Evolutionary conservation across 192 early-diverging fungal species (phyloP), one percentile per base, ranked within the genome.

Genomic region (Backusella luteola): DNA sequence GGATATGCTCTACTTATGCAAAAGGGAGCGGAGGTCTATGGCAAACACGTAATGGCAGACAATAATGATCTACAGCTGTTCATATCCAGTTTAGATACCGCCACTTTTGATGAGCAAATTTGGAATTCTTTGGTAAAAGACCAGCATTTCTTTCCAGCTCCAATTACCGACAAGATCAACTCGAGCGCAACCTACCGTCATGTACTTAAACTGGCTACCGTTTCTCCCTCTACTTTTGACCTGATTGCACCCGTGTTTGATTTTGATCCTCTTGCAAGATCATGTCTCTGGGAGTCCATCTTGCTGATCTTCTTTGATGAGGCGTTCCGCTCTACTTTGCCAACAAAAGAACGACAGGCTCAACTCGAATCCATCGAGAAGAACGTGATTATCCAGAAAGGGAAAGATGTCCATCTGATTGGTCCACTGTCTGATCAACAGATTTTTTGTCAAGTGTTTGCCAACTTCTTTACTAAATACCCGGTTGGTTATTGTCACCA

Each of bases 381-480:
- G 17, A 69, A 1, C 12, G 21, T 69, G n/a, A 69, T 69, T 21
- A 29, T 38, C n/a, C 35, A 69, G 7, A 41, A 41, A 23, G 68
- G 68, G 12, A 69, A 38, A n/a, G 35, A 69, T 26, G 38, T 69
- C 17, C 34, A 39, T 23, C 38, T 69, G 68, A 21, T 69, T 14
- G 68, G 68, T 69, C 68, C 68, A 35, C 21, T 69, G 4, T 23
- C 68, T 6, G 68, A 69, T 21, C 68, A 69, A 38, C 68, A 69
- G 38, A 69, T 69, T 6, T 69, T 69, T 23, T 69, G 68, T 69
- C 68, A 69, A 12, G 68, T 36, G 35, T 69, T 69, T 69, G 68
- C 68, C 17, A 39, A 35, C 35, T 69, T 69, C 9, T 69, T 69
- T 36, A 69, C 68, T 26, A 69, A 69, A 23, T 69, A 69, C 36